Conservation (phyloP, 768 basidiomycete species). For the Gymnopilus junonius region DNA sequence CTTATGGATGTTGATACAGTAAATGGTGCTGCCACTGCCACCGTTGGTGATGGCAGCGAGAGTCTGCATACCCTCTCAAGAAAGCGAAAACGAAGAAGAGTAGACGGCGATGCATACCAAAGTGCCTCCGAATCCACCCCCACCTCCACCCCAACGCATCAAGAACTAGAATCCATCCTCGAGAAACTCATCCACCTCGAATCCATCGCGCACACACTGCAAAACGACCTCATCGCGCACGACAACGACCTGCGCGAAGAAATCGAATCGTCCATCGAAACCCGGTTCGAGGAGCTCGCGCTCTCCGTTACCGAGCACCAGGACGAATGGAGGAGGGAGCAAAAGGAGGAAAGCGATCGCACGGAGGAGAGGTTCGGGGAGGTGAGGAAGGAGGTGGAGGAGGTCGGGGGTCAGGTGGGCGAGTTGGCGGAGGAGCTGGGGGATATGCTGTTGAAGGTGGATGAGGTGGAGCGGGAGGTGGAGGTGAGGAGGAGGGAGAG, state of each 20-base stretch:
- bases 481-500: conserved; percentile 10
- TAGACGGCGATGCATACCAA: not conserved
- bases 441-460: conserved; percentile 11
- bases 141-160: not conserved
- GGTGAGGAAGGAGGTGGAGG: not conserved
- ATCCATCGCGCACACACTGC: conserved; percentile 5
- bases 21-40: not conserved
- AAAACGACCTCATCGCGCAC: conserved; percentile 16
- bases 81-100: not conserved
- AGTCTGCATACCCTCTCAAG: not conserved
- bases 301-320: not conserved
- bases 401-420: conserved; percentile 11
- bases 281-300: conserved; percentile 15
- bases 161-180: conserved; percentile 16
- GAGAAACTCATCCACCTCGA: conserved; percentile 12
- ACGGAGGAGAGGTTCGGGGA: not conserved
- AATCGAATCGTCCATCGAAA: conserved; percentile 14
- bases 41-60: not conserved
- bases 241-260: conserved; percentile 8
- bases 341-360: too few species aligned
- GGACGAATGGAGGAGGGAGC: conserved; percentile 10
- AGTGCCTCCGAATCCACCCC: not conserved
- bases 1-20: not conserved
- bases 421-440: conserved; percentile 19
- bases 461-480: conserved; percentile 9